These are phyloP conservation scores for Kandelia obovata DNA, from an alignment of 345 rosid species.

Conservation along the genomic window DNA sequence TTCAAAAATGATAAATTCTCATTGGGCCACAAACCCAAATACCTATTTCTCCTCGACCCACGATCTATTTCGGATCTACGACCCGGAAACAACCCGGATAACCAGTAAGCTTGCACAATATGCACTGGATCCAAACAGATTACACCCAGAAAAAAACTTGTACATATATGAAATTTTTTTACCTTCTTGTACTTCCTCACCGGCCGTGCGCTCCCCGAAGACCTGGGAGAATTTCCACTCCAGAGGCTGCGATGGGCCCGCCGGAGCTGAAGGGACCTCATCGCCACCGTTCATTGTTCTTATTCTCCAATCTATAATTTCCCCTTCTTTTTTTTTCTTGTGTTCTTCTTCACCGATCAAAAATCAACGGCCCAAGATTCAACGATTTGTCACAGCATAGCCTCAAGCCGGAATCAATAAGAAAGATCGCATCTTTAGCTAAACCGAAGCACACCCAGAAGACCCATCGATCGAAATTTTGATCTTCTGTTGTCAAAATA, in stretches of 20 bases:
- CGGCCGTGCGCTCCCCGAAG: conserved; percentile 29
- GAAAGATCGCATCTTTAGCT: conserved; percentile 2
- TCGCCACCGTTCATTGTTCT: conserved; percentile 21
- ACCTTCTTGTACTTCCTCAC: conserved; percentile 36
- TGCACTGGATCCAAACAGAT: neutral
- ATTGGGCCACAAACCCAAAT: neutral
- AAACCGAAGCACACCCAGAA: neutral
- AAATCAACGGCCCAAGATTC: neutral
- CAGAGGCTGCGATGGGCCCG: conserved; percentile 16
- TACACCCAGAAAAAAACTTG: neutral
- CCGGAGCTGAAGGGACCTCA: conserved; percentile 9
- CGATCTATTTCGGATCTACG: conserved; percentile 4
- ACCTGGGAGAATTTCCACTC: conserved; percentile 35
- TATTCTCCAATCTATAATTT: neutral
- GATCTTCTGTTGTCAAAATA: neutral
- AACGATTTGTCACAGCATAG: neutral
- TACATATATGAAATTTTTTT: neutral
- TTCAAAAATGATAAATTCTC: neutral
- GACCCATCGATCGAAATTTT: neutral
- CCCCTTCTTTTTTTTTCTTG: neutral
- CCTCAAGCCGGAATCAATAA: neutral
- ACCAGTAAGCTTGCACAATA: neutral
- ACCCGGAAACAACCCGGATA: neutral
- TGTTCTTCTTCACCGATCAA: neutral
- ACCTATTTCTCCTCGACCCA: neutral